Base-by-base conservation (phyloP, 495 filamentous ascomycete species). In the Podospora sp. region DNA sequence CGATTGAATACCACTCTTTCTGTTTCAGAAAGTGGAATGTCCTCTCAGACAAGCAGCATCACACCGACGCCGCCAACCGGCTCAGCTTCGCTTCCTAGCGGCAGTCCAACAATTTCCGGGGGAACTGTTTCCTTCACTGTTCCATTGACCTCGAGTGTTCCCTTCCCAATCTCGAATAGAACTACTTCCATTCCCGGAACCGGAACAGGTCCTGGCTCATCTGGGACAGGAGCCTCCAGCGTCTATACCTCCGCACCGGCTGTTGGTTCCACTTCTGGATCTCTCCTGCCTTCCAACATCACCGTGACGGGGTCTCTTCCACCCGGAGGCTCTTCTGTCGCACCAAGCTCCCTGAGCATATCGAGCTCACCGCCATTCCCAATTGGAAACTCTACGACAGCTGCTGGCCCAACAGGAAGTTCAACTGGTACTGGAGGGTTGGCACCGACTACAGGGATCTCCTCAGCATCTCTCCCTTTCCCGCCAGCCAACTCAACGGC, bases 351-450 rank as follows among this genome's bases (percentile, higher is more conserved):
- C 1, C 24, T 29, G 18, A 22, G 9, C 6, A 3, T 18, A 6
- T 29, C 21, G 22, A 9, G 16, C 9, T 63, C 65, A 36, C 26
- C 53, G 26, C 64, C 64, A 20, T 66, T 46, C 20, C 56, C 64
- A 18, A 20, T 60, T 40, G 49, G 60, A 7, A 72, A 67, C 60
- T 67, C 67, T 50, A 65, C 60, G 11, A 36, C 22, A 20, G 11
- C 55, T 27, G 16, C 24, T 11, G 64, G 64, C 12, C 60, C 58
- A 6, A 62, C 65, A 5, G 57, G 57, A 16, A 53, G 25, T n/a
- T 66, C 56, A 12, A 12, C 26, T 46, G 51, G 40, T 11, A 46
- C 40, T 14, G 40, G 40, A 46, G 40, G 9, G 40, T 2, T 14
- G 12, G 2, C 49, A 49, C 21, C 50, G 33, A 25, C 60, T 18